phyloP scores from a whole-genome alignment of 192 early-diverging fungal species.

The Coemansia sp. region DNA sequence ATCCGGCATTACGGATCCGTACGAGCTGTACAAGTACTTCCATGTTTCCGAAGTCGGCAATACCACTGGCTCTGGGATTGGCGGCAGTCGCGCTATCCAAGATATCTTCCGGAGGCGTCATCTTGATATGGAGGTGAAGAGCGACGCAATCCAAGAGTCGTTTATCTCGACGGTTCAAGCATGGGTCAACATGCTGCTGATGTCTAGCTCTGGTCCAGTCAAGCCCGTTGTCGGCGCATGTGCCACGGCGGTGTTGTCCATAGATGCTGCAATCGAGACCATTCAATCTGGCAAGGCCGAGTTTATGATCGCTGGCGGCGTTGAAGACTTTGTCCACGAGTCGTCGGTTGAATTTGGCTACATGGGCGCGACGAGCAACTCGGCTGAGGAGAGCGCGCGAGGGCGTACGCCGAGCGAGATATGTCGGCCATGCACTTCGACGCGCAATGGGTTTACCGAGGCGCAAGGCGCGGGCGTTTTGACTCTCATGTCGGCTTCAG shows the following conservation, averaged over 20 bases:
- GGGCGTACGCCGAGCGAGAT: conserved; percentile 87
- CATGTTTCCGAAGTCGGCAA: too few relatives aligned
- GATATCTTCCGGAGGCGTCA: conserved; percentile 82
- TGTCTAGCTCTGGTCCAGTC: conserved; percentile 89
- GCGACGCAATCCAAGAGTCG: conserved; percentile 56
- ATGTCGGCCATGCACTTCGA: conserved; percentile 89
- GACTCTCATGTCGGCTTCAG: too few relatives aligned
- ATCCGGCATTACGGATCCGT: too few relatives aligned
- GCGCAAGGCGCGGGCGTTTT: conserved; percentile 85
- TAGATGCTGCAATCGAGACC: conserved; percentile 89
- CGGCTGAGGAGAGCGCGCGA: conserved; percentile 77
- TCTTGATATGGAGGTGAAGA: conserved; percentile 54
- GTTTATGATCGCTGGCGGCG: conserved; percentile 86
- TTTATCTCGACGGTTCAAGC: conserved; percentile 96
- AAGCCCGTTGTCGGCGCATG: too few relatives aligned
- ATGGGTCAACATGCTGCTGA: conserved; percentile 91
- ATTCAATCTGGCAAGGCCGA: too few relatives aligned
- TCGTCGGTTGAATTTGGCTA: conserved; percentile 88
- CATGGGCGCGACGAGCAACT: conserved; percentile 91
- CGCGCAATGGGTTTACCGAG: conserved; percentile 97
- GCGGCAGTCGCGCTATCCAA: conserved; percentile 78
- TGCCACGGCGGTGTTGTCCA: conserved; percentile 86
- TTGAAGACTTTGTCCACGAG: conserved; percentile 88
- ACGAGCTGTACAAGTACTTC: too few relatives aligned
- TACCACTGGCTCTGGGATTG: conserved; percentile 90